A percentile compares a stretch with the other conserved stretches of the same genome.
These are phyloP conservation scores for Talaromyces adpressus DNA, from an alignment of 495 filamentous ascomycete genomes.

Conservation along the genomic window DNA sequence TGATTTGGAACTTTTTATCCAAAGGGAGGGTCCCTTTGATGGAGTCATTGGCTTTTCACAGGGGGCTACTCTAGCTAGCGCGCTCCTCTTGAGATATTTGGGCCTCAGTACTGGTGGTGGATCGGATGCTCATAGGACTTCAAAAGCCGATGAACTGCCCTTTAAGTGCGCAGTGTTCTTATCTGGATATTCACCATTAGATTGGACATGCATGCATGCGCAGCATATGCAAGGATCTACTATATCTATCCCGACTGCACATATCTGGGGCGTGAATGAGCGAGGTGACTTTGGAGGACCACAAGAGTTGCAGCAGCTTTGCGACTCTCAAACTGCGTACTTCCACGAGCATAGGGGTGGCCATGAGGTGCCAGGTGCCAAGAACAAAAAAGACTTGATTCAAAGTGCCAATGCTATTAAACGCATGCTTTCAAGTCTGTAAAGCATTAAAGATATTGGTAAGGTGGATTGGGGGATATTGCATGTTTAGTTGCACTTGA, in stretches of 20 bases:
- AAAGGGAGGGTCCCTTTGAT: neutral
- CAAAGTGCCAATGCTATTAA: neutral
- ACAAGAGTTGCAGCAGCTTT: neutral
- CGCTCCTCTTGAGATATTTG: neutral
- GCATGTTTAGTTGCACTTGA: neutral
- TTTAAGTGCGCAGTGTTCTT: neutral
- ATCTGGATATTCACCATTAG: neutral
- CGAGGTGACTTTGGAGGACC: neutral
- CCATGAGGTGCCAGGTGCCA: neutral
- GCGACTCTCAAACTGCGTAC: neutral
- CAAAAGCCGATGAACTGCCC: neutral
- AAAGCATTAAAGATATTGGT: neutral
- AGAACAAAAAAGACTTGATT: neutral
- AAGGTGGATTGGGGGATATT: neutral
- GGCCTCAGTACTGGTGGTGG: neutral
- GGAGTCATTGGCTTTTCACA: neutral
- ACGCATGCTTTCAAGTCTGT: neutral
- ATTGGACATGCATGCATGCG: neutral
- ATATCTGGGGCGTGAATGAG: neutral
- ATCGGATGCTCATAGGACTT: neutral
- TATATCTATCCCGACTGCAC: neutral
- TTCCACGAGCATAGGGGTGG: neutral
- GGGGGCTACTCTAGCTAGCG: neutral
- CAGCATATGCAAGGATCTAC: neutral
- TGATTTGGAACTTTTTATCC: neutral